Evolutionary conservation across 2,329 filamentous ascomycete species (phyloP), one percentile per base, ranked within the genome.

Genomic region (Fusarium austroafricanum): DNA sequence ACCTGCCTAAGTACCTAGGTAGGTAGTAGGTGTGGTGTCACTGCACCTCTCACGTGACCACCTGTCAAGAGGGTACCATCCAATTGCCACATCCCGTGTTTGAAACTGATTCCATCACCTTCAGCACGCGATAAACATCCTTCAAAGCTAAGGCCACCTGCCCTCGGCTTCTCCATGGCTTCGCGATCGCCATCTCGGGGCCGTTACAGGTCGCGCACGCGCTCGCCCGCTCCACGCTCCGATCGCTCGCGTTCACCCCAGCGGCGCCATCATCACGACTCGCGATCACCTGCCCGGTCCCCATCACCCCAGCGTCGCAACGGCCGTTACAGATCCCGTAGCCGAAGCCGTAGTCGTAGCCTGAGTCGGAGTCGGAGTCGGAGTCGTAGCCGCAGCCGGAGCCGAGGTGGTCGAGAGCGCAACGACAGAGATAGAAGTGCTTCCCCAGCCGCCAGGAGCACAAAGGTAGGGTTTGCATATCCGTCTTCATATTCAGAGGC

Each of bases 391-490:
- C 47, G 65, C 29, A 79, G 77, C 64, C 69, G 77, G 55, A 79
- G 79, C 23, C 66, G 63, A 23, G 59, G 57, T 42, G 55, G 38
- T 58, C 75, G 77, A 35, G 77, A 75, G 42, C 78, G 79, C 49
- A 75, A 75, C 23, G 79, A 76, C 55, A 73, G 79, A 38, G 78
- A 76, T n/a, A 73, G 75, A 20, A 81, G 80, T 69, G 74, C 71
- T 45, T 78, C 75, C 38, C 81, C 83, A 10, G 72, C 75, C 5
- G 56, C 76, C 7, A 81, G 78, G 68, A 86, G 84, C 70, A 88
- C 86, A 52, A 88, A 88, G 81, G 86, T 84, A 67, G 53, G 77
- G 44, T 17, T 35, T 20, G 28, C 15, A 38, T 39, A 17, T 10
- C 10, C 14, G 43, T 28, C 18, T 8, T 38, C n/a, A 18, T 14